Conservation (phyloP, 345 rosid genomes). For the Eucalyptus pumila region DNA sequence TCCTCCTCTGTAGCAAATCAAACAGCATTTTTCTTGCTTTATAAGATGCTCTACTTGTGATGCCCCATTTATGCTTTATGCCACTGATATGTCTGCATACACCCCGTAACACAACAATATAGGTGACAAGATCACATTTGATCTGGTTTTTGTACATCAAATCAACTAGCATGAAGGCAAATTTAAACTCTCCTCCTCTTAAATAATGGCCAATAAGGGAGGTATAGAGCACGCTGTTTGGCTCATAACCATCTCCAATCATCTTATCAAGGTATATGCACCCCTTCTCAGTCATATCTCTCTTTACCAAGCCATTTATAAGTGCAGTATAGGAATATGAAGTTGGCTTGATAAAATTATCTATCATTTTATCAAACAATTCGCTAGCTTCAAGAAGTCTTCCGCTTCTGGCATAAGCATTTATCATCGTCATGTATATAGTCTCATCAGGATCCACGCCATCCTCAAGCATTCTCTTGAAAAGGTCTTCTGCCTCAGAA, state of each 20-base stretch:
- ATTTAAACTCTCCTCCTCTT: constrained; percentile 36
- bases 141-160: constrained; percentile 33
- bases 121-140: constrained; percentile 18
- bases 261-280: constrained; percentile 50
- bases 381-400: constrained; percentile 31
- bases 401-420: constrained; percentile 37
- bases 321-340: constrained; percentile 44
- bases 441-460: constrained; percentile 63
- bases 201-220: constrained; percentile 39
- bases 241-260: constrained; percentile 52
- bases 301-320: constrained; percentile 49
- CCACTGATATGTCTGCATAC: constrained; percentile 15
- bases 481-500: constrained; percentile 42
- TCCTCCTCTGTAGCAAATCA: constrained; percentile 20
- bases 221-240: constrained; percentile 51
- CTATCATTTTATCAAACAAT: constrained; percentile 46
- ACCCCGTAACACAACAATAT: constrained; percentile 34
- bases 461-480: constrained; percentile 43
- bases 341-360: constrained; percentile 29
- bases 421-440: constrained; percentile 60
- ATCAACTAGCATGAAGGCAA: constrained; percentile 38
- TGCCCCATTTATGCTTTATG: constrained; percentile 8
- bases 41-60: constrained; percentile 5
- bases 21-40: constrained; percentile 28
- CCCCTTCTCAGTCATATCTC: constrained; percentile 38